phyloP scores from a whole-genome alignment of 2,329 filamentous ascomycete genomes.

The Aureobasidium musti region DNA sequence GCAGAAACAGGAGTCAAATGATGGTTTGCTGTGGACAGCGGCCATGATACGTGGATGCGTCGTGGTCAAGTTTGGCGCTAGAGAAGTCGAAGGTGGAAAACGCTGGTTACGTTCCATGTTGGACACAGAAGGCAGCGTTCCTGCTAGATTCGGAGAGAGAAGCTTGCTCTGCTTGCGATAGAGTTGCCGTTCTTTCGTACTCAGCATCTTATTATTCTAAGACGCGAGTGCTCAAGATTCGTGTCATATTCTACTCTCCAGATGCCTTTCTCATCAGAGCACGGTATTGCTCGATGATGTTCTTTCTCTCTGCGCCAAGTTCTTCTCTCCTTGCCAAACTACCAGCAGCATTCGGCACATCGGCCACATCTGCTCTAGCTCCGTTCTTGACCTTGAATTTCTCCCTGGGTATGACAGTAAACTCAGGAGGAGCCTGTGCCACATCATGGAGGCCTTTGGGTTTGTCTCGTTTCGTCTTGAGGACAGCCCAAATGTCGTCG shows the following conservation, averaged over 20 bases:
- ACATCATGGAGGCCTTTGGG: slow-evolving; percentile 56
- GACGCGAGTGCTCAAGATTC: neutral
- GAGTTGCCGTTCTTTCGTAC: neutral
- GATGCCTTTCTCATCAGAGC: slow-evolving; percentile 58
- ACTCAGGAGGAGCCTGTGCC: slow-evolving; percentile 72
- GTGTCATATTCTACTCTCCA: neutral
- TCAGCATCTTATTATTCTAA: neutral
- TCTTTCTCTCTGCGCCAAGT: slow-evolving; percentile 66
- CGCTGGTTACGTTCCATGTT: slow-evolving; percentile 79
- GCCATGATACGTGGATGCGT: slow-evolving; percentile 79
- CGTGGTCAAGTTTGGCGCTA: slow-evolving; percentile 86
- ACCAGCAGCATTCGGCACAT: slow-evolving; percentile 68
- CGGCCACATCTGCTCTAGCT: slow-evolving; percentile 65
- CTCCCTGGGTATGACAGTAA: slow-evolving; percentile 63
- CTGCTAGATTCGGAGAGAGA: slow-evolving; percentile 73
- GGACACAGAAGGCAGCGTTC: slow-evolving; percentile 70
- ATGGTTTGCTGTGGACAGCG: slow-evolving; percentile 76
- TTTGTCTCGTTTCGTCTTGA: slow-evolving; percentile 67
- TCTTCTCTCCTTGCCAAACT: slow-evolving; percentile 73
- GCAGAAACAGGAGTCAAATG: slow-evolving; percentile 59
- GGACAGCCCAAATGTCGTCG: slow-evolving; percentile 75
- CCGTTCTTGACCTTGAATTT: slow-evolving; percentile 66
- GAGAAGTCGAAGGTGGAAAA: slow-evolving; percentile 76
- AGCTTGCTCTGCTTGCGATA: slow-evolving; percentile 70
- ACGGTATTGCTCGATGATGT: slow-evolving; percentile 73